A percentile compares a stretch with the other conserved stretches of the same genome.
Evolutionary conservation across 306 rosid species (phyloP).

Genomic region (Lathyrus tuberosus): DNA sequence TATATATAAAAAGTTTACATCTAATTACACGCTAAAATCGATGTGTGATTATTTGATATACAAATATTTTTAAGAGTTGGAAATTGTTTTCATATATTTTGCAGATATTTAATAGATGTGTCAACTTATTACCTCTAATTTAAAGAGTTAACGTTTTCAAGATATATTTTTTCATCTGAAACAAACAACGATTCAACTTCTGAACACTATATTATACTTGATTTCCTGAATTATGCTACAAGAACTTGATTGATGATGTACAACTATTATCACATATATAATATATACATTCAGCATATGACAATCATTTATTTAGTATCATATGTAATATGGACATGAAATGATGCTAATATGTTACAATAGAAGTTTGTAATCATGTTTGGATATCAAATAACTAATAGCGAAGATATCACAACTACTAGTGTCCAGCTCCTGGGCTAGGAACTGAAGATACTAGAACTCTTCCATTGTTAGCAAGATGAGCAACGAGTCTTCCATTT

Average conservation of each 20-base stretch:
- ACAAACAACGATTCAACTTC: too few relatives aligned
- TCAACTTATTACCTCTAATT: too few relatives aligned
- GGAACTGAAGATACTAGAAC: conserved; percentile 20
- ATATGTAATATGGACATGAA: background rate
- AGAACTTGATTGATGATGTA: background rate
- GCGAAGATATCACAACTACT: background rate
- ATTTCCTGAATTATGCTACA: background rate
- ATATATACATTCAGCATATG: background rate
- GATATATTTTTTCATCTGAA: too few relatives aligned
- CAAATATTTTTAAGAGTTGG: too few relatives aligned
- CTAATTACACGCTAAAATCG: too few relatives aligned
- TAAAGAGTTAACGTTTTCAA: too few relatives aligned
- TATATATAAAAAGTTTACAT: too few relatives aligned
- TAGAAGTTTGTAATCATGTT: background rate
- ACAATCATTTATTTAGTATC: background rate
- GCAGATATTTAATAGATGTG: too few relatives aligned
- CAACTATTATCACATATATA: background rate
- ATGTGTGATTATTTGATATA: too few relatives aligned
- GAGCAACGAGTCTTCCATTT: conserved; percentile 7
- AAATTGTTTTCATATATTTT: too few relatives aligned
- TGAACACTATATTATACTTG: background rate
- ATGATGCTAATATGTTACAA: background rate
- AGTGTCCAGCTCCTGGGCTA: conserved; percentile 42
- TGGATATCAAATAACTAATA: background rate
- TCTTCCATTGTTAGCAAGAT: conserved; percentile 25